Evolutionary conservation across 2,329 filamentous ascomycete species (phyloP).

Genomic region (Botrytis byssoidea): DNA sequence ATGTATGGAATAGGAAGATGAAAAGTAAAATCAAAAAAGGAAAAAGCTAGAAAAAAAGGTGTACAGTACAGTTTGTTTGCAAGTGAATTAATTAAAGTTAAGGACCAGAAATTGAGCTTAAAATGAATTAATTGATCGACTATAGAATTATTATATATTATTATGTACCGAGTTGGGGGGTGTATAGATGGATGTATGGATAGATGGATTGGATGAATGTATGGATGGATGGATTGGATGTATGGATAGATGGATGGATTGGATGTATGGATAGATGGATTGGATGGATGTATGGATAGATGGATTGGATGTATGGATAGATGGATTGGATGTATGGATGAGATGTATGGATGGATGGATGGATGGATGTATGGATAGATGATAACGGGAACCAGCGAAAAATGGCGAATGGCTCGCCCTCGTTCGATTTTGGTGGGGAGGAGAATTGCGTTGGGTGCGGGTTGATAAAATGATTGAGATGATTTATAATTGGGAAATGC

Average conservation of each 20-base stretch:
- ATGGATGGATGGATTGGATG: too few relatives aligned
- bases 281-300: too few relatives aligned
- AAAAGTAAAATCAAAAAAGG: background rate
- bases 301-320: too few relatives aligned
- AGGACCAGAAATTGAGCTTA: constrained; percentile 14
- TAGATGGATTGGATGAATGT: too few relatives aligned
- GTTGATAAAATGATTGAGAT: background rate
- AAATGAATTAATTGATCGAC: constrained; percentile 10
- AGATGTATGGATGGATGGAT: too few relatives aligned
- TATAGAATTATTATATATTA: constrained; percentile 2
- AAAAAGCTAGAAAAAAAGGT: background rate
- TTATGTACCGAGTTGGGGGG: background rate
- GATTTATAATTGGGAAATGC: background rate
- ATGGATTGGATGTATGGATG: too few relatives aligned
- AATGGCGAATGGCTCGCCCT: background rate
- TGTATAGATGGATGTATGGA: too few relatives aligned
- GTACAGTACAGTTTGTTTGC: constrained; percentile 16
- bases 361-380: background rate
- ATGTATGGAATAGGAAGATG: background rate
- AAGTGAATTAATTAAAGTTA: constrained; percentile 22
- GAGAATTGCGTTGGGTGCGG: background rate
- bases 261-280: background rate
- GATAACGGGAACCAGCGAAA: constrained; percentile 11
- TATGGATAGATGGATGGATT: too few relatives aligned
- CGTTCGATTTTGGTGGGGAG: constrained; percentile 1